A percentile compares a stretch with the other conserved stretches of the same genome.
Evolutionary conservation across 2,329 filamentous ascomycete species (phyloP).

Genomic region (Cytospora paraplurivora): DNA sequence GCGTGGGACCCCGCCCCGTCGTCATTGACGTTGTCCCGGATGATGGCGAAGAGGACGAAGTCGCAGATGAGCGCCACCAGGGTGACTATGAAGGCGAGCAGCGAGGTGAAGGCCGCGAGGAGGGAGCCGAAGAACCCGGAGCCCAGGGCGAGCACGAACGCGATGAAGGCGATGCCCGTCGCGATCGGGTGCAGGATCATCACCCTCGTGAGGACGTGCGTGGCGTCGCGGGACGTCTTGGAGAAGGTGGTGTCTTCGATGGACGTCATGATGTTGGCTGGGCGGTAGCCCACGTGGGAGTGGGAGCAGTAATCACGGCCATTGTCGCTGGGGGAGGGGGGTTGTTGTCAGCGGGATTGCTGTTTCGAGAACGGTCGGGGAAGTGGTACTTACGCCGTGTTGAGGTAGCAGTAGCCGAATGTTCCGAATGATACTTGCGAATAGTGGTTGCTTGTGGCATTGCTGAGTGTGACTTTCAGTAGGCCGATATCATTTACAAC

Average conservation of each 20-base stretch:
- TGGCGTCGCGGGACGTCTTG: slow-evolving; percentile 45
- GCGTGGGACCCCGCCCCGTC: slow-evolving; percentile 45
- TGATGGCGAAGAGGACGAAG: slow-evolving; percentile 58
- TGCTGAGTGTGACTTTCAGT: slow-evolving; percentile 52
- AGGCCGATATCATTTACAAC: slow-evolving; percentile 58
- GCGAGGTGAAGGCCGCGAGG: slow-evolving; percentile 51
- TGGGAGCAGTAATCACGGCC: slow-evolving; percentile 51
- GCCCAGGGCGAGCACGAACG: slow-evolving; percentile 57
- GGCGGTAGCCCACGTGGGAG: slow-evolving; percentile 57
- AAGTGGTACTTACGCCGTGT: slow-evolving; percentile 29
- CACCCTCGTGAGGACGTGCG: slow-evolving; percentile 55
- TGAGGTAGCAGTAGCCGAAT: slow-evolving; percentile 57
- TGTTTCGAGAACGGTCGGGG: neutral
- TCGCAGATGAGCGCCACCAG: slow-evolving; percentile 55
- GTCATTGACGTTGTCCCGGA: slow-evolving; percentile 56
- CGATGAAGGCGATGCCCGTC: slow-evolving; percentile 59
- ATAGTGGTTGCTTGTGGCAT: slow-evolving; percentile 38
- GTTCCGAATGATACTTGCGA: slow-evolving; percentile 55
- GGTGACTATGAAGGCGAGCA: slow-evolving; percentile 52
- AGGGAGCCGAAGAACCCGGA: slow-evolving; percentile 55
- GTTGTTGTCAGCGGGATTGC: slow-evolving; percentile 1
- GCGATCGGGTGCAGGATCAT: slow-evolving; percentile 66
- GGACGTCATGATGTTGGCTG: slow-evolving; percentile 46
- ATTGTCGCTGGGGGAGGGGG: slow-evolving; percentile 19
- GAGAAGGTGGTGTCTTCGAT: slow-evolving; percentile 46